Base-by-base conservation (phyloP, 768 basidiomycete genomes). In the Auricularia heimuer region DNA sequence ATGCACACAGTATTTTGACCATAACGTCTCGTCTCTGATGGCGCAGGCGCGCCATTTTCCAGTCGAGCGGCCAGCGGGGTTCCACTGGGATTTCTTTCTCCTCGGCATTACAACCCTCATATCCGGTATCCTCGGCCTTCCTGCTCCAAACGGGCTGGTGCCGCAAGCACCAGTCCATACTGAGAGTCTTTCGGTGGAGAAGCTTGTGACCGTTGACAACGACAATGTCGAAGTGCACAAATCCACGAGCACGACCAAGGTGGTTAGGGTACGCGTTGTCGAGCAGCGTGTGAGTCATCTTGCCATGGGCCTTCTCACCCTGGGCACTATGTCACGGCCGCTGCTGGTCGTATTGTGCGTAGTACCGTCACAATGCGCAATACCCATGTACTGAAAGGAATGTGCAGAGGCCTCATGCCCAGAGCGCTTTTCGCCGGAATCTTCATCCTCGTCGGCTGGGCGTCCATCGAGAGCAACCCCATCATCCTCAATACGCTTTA, bases 111-210 rank as follows among this genome's bases (percentile, higher is more conserved):
- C 75, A 1, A 79, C 78, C 6, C 75, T 80, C 63, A 72, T 79
- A 61, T 71, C 75, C 6, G 76, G 73, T 3, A 62, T 77, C 24
- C 62, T 74, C 2, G 70, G 70, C 36, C 65, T 74, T 3, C 73
- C 73, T 8, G 74, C 74, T 0, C 74, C 74, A 8, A 75, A 75
- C 68, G 78, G 78, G 8, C 72, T 80, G 39, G 78, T 80, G 37
- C 79, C 79, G 0, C 79, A 80, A 71, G 79, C 79, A 3, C 79
- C 79, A 1, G 68, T 77, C 33, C 77, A 79, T 67, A 78, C 78
- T 6, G 56, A 60, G 29, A 60, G 56, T 60, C 24, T 60, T 11
- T 60, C 56, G 56, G 56, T 60, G 6, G 24, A 29, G 56, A 60
- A 60, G 56, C 56, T 60, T 4, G 56, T 60, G 7, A 24, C 6